These are phyloP conservation scores for Suillus brevipes DNA, from an alignment of 768 basidiomycete species.

Conservation along the genomic window DNA sequence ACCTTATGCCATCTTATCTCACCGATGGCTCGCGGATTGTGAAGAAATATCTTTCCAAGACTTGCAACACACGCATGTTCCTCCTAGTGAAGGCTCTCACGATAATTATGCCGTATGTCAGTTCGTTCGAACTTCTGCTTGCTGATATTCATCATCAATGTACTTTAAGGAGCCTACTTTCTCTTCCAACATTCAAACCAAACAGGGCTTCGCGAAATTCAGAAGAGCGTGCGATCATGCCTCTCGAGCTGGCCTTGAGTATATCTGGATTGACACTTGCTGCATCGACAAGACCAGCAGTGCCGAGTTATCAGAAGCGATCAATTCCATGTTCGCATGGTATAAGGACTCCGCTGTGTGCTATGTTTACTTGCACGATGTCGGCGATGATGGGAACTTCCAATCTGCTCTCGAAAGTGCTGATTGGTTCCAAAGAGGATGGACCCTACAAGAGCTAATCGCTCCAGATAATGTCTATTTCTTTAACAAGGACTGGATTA, in stretches of 20 bases:
- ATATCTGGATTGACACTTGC: conserved; percentile 20
- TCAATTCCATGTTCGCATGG: conserved; percentile 23
- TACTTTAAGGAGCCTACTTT: not conserved
- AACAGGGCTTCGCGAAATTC: conserved; percentile 10
- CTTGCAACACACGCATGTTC: not conserved
- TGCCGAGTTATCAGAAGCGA: conserved; percentile 21
- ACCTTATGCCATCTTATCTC: conserved; percentile 8
- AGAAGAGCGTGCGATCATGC: conserved; percentile 5
- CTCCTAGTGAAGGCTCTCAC: not conserved
- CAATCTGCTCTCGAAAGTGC: not conserved
- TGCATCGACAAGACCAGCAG: conserved; percentile 24
- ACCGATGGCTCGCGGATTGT: conserved; percentile 1
- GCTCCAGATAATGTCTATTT: conserved; percentile 18
- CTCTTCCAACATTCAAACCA: not conserved
- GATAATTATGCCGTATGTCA: not conserved
- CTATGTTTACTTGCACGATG: conserved; percentile 17
- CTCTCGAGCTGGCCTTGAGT: conserved; percentile 5
- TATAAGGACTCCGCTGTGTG: conserved; percentile 18
- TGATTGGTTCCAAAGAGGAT: conserved; percentile 22
- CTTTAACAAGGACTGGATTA: conserved; percentile 16
- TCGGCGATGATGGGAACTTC: not conserved
- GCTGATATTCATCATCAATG: not conserved
- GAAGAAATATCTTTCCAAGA: conserved; percentile 13
- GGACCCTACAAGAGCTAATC: conserved; percentile 16
- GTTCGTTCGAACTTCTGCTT: not conserved